Percentiles rank a stretch among this genome's conserved stretches.
Conservation (phyloP, 2,329 filamentous ascomycete genomes). For the Whalleya microplaca region DNA sequence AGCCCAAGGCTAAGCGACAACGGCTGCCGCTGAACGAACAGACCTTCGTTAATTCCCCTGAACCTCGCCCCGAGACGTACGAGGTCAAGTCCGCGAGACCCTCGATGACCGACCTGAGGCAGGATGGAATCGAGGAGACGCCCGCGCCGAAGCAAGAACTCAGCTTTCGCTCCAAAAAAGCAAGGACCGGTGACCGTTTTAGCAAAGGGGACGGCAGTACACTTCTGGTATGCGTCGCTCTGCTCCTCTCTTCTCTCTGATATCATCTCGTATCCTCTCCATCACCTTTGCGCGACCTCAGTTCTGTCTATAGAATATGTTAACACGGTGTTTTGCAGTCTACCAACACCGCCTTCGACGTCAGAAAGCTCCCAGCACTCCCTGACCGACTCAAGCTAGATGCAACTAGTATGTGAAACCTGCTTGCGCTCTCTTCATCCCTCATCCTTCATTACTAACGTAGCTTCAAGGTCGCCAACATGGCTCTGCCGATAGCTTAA, state of each 20-base stretch:
- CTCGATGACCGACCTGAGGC: conserved; percentile 48
- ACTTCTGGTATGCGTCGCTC: conserved; percentile 63
- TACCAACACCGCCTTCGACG: conserved; percentile 81
- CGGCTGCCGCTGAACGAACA: conserved; percentile 61
- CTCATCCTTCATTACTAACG: conserved; percentile 27
- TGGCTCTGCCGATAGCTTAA: conserved; percentile 66
- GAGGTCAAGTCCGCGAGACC: conserved; percentile 60
- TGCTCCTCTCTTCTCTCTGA: no score
- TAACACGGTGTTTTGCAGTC: conserved; percentile 57
- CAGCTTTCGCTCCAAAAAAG: conserved; percentile 64
- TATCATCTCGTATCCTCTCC: no score
- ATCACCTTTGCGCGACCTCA: not conserved
- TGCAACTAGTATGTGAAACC: conserved; percentile 60
- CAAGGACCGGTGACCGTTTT: conserved; percentile 63
- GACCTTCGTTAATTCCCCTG: conserved; percentile 57
- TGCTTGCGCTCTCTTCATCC: not conserved
- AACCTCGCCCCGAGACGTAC: conserved; percentile 55
- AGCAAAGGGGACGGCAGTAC: conserved; percentile 70
- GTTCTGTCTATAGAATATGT: conserved; percentile 13
- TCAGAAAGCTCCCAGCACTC: conserved; percentile 81
- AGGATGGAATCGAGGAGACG: conserved; percentile 51
- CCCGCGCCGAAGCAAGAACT: conserved; percentile 54
- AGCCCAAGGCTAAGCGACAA: conserved; percentile 67
- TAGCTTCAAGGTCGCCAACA: conserved; percentile 59
- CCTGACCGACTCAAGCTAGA: conserved; percentile 75